phyloP scores from a whole-genome alignment of 1,284 basidiomycete species.

The Fomitopsis betulina region DNA sequence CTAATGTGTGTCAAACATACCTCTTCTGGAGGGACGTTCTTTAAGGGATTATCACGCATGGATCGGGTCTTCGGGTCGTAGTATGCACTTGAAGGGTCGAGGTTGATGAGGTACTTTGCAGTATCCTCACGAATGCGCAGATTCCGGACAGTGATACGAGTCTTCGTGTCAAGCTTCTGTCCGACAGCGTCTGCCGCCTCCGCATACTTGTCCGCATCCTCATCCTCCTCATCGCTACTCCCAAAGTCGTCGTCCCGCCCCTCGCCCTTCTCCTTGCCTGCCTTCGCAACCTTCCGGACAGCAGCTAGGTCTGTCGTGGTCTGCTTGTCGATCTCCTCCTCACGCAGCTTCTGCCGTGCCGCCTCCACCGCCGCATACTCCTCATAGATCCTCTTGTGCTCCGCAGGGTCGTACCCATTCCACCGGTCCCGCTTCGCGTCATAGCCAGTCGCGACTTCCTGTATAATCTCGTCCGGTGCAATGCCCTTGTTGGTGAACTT shows the following conservation, averaged over 20 bases:
- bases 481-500: conserved; percentile 92
- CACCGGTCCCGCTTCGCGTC: conserved; percentile 97
- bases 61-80: conserved; percentile 99
- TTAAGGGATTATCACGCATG: conserved; percentile 95
- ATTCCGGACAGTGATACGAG: conserved; percentile 96
- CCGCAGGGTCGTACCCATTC: conserved; percentile 94
- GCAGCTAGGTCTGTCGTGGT: conserved; percentile 81
- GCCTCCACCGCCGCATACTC: conserved; percentile 94
- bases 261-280: conserved; percentile 61
- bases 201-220: conserved; percentile 95
- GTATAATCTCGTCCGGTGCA: conserved; percentile 85
- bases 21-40: conserved; percentile 79
- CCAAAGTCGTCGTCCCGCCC: conserved; percentile 90
- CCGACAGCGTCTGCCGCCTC: conserved; percentile 97
- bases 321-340: conserved; percentile 97
- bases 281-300: conserved; percentile 51
- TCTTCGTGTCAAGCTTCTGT: conserved; percentile 97
- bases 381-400: conserved; percentile 85
- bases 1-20: conserved; percentile 37
- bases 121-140: conserved; percentile 98
- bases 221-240: conserved; percentile 92
- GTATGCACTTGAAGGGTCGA: conserved; percentile 94
- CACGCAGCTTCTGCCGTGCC: conserved; percentile 83
- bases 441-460: conserved; percentile 79
- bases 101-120: conserved; percentile 97